Percentiles rank a stretch among this genome's conserved stretches.
Conservation (phyloP, 2,329 filamentous ascomycete species). For the Cladosporium austrohemisphaericum region DNA sequence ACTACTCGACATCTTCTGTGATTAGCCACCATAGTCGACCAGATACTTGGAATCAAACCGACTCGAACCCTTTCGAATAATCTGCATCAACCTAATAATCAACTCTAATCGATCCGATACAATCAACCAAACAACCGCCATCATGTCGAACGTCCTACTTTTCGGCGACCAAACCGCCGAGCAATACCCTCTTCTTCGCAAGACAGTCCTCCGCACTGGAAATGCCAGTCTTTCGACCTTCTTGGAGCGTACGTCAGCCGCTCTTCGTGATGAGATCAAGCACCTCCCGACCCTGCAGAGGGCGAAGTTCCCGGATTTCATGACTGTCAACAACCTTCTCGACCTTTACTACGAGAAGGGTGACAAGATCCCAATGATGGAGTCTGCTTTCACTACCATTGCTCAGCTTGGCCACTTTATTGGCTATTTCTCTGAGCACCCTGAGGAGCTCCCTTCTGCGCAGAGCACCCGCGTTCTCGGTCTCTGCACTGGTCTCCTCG, state of each 20-base stretch:
- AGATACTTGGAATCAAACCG: not conserved
- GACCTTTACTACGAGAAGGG: slow-evolving; percentile 59
- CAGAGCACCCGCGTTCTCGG: slow-evolving; percentile 56
- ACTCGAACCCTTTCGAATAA: not conserved
- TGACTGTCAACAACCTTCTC: slow-evolving; percentile 61
- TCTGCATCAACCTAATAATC: slow-evolving; percentile 8
- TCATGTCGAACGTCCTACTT: slow-evolving; percentile 53
- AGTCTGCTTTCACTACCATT: slow-evolving; percentile 62
- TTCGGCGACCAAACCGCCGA: slow-evolving; percentile 71
- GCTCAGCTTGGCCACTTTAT: slow-evolving; percentile 67
- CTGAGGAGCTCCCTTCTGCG: slow-evolving; percentile 49
- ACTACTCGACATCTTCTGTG: slow-evolving; percentile 25
- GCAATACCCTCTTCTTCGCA: slow-evolving; percentile 59
- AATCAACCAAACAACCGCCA: slow-evolving; percentile 16
- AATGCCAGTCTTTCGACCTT: slow-evolving; percentile 61
- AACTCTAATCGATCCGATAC: slow-evolving; percentile 14
- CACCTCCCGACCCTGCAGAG: slow-evolving; percentile 55
- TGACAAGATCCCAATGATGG: slow-evolving; percentile 58
- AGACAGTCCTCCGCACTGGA: slow-evolving; percentile 46
- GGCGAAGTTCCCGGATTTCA: slow-evolving; percentile 58
- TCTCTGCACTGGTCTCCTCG: slow-evolving; percentile 66
- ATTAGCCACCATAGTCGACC: slow-evolving; percentile 33
- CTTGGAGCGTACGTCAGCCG: slow-evolving; percentile 55
- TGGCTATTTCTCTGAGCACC: slow-evolving; percentile 56
- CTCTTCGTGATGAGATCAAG: slow-evolving; percentile 59